phyloP scores from a whole-genome alignment of 306 rosid species.

The peach (Prunus persica) region Prunus_persica_NCBIv2 NC_034009.1:26301001-26301500 shows the following conservation, averaged over 20 bases:
- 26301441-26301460: too few relatives aligned
- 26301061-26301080: constrained; percentile 99
- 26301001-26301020: constrained; percentile 98
- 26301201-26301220: not conserved
- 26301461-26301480: too few relatives aligned
- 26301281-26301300: not conserved
- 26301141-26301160: not conserved
- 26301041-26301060: constrained; percentile 99
- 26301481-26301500: not conserved
- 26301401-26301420: not conserved
- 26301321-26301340: not conserved
- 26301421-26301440: not conserved
- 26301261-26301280: not conserved
- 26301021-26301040: constrained; percentile 99
- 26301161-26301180: not conserved
- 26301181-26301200: constrained; percentile 3
- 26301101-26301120: constrained; percentile 96
- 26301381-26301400: not conserved
- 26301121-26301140: not conserved
- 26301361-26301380: not conserved
- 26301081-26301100: constrained; percentile 98
- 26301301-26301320: not conserved
- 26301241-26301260: not conserved
- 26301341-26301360: not conserved
- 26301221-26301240: constrained; percentile 7